Base-by-base conservation (phyloP, 1,139 yeast species). In the Candida pseudoviswanathii region DNA sequence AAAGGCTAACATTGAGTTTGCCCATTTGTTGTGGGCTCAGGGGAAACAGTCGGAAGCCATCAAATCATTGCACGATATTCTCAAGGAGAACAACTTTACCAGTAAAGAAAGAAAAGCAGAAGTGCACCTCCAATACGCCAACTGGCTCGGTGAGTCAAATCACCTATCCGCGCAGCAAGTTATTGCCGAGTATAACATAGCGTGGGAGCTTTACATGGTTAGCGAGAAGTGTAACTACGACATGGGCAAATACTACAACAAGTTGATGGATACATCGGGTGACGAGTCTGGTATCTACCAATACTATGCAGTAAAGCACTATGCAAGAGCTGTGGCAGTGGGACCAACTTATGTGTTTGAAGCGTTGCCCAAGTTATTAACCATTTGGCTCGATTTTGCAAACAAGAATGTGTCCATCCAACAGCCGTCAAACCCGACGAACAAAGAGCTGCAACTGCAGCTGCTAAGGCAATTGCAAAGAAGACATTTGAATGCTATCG, bases 321-420 rank as follows among this genome's bases (percentile, higher is more conserved):
- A 89, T 58, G 68, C 87, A 37, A 75, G 81, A 31, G 86, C 97
- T 0, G 78, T 92, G 45, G 81, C 82, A 11, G 78, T 79, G 49
- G 95, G 96, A 0, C 77, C 85, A 5, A 79, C 81, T 43, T 87
- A 83, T 61, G 78, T 89, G 3, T 85, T 85, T 60, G 98, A 95
- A 66, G 89, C 96, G 0, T 70, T 95, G 24, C 99, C 99, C 0
- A 91, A 91, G 62, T 80, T 91, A 26, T 78, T 94, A 5, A 92
- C 97, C 0, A 78, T 91, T 21, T 95, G 99, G 99, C 73, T 95
- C 21, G 97, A 94, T 60, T 89, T 86, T 64, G 88, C 92, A 2
- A 54, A 60, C 4, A 16, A 16, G 16, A 16, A 16, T 16, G 16
- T 16, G 16, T 16, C 16, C 16, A 16, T 16, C 16, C 16, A 16